Percentiles rank a stretch among this genome's conserved stretches.
phyloP scores from a whole-genome alignment of 2,329 filamentous ascomycete species.

The Talaromyces islandicus region DNA sequence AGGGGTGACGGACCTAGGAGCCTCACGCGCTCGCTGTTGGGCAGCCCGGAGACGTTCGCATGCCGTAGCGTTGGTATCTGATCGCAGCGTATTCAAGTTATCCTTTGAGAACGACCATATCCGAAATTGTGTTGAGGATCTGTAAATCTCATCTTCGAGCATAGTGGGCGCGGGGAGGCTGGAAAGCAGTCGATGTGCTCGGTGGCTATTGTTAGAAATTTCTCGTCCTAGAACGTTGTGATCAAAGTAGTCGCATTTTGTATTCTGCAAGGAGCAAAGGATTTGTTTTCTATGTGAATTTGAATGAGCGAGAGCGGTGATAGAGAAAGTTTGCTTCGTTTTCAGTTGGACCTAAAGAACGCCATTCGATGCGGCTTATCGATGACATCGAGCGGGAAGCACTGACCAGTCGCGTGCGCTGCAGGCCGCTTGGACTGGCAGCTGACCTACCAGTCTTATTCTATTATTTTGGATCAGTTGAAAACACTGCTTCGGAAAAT shows the following conservation, averaged over 20 bases:
- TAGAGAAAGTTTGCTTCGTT: background rate
- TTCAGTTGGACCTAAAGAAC: background rate
- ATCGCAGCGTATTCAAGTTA: conserved; percentile 64
- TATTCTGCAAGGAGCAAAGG: background rate
- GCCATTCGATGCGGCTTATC: background rate
- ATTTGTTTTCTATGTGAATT: background rate
- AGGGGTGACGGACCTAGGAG: conserved; percentile 23
- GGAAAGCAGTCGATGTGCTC: background rate
- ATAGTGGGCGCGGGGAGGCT: conserved; percentile 38
- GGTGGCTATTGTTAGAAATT: background rate
- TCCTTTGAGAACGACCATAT: conserved; percentile 85
- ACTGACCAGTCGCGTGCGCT: background rate
- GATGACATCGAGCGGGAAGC: background rate
- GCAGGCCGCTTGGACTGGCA: background rate
- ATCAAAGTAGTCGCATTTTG: background rate
- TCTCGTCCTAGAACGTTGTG: background rate
- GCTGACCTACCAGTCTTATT: no score
- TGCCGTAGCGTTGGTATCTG: conserved; percentile 74
- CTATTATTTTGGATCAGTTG: background rate
- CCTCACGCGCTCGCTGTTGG: conserved; percentile 43
- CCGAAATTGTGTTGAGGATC: conserved; percentile 80
- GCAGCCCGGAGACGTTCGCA: conserved; percentile 59
- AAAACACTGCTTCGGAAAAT: background rate
- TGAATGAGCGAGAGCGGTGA: background rate
- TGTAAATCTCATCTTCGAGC: conserved; percentile 88